Percentiles rank a stretch among this genome's conserved stretches.
Conservation (phyloP, 495 filamentous ascomycete genomes). For the Aspergillus avenaceus region DNA sequence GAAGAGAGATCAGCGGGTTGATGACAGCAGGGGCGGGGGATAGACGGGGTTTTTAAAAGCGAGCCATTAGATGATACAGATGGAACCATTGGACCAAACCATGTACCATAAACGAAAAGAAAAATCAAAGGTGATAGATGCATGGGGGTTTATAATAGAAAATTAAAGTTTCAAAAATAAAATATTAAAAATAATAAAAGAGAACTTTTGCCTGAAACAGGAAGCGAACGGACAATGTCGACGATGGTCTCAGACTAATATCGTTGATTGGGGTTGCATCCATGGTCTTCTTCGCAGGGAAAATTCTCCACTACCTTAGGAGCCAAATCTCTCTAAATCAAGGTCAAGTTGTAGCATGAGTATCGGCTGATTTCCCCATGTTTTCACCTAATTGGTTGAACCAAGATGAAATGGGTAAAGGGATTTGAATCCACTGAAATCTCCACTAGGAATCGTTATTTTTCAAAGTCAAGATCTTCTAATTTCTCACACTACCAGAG, state of each 20-base stretch:
- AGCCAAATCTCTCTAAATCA: no score
- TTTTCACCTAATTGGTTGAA: no score
- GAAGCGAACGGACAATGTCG: neutral
- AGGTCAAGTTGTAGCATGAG: no score
- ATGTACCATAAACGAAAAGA: neutral
- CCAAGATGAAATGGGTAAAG: neutral
- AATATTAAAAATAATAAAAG: neutral
- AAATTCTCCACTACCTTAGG: no score
- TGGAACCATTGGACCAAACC: neutral
- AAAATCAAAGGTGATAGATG: no score
- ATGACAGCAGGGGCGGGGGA: constrained; percentile 9
- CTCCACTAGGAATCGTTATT: neutral
- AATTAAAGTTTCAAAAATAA: neutral
- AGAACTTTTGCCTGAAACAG: neutral
- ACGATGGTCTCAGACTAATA: neutral
- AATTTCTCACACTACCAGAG: neutral
- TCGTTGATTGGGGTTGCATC: neutral
- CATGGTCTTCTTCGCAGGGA: no score
- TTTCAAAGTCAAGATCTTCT: no score
- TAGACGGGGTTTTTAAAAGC: constrained; percentile 4
- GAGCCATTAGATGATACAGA: no score
- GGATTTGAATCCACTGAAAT: neutral
- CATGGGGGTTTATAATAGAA: neutral
- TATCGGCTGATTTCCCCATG: no score
- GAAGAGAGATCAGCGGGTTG: constrained; percentile 9